Conservation (phyloP, 768 basidiomycete genomes). For the Trametes gibbosa region DNA sequence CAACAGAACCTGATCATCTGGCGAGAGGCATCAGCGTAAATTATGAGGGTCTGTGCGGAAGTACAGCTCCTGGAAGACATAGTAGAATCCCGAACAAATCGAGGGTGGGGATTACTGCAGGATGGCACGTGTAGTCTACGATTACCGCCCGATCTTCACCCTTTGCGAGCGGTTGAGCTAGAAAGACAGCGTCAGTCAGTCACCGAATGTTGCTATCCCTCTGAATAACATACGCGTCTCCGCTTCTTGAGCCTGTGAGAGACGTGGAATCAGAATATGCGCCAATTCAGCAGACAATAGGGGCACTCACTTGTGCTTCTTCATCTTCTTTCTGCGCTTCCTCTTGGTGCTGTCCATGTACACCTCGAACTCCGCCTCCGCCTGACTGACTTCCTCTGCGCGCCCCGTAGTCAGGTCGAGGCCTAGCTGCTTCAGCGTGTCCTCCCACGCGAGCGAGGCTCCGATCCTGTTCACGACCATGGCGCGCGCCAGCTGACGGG, state of each 20-base stretch:
- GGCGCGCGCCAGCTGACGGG: slow-evolving; percentile 74
- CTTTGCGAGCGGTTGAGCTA: slow-evolving; percentile 21
- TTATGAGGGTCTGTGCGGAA: slow-evolving; percentile 6
- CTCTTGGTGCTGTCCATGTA: slow-evolving; percentile 79
- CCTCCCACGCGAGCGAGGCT: slow-evolving; percentile 65
- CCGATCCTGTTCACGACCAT: slow-evolving; percentile 67
- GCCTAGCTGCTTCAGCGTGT: slow-evolving; percentile 61
- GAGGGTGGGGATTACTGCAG: neutral
- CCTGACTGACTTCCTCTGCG: slow-evolving; percentile 49
- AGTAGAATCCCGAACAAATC: neutral
- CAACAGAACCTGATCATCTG: neutral
- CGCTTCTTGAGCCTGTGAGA: slow-evolving; percentile 78
- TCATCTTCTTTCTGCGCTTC: slow-evolving; percentile 92
- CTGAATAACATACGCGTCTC: slow-evolving; percentile 55
- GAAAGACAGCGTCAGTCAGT: neutral
- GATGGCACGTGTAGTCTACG: neutral
- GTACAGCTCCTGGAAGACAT: slow-evolving; percentile 7
- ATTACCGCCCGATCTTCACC: slow-evolving; percentile 23
- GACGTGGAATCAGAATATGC: slow-evolving; percentile 3
- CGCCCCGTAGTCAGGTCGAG: slow-evolving; percentile 52
- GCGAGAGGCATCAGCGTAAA: slow-evolving; percentile 16
- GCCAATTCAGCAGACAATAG: slow-evolving; percentile 5
- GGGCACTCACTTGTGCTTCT: slow-evolving; percentile 87
- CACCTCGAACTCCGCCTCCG: slow-evolving; percentile 62
- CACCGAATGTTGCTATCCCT: neutral